A percentile compares a stretch with the other conserved stretches of the same genome.
Conservation (phyloP, 2,329 filamentous ascomycete genomes). For the Huntiella omanensis region DNA sequence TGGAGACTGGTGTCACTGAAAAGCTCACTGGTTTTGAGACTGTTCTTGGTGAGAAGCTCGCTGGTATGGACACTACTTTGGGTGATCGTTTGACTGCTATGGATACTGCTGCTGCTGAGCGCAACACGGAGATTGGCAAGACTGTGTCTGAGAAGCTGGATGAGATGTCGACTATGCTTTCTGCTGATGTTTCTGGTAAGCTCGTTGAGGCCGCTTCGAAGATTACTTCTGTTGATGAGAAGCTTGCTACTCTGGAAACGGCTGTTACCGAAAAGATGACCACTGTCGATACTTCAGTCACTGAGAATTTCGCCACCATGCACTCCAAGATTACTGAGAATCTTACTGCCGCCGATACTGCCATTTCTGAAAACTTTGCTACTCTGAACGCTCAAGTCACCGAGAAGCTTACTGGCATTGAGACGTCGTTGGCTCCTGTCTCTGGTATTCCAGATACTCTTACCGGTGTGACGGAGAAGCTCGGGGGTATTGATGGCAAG, state of each 20-base stretch:
- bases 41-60: conserved; percentile 7
- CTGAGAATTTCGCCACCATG: conserved; percentile 10
- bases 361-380: conserved; percentile 11
- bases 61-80: conserved; percentile 5
- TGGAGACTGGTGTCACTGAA: conserved; percentile 6
- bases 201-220: conserved; percentile 4
- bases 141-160: conserved; percentile 4
- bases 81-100: conserved; percentile 4
- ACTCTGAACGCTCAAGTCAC: conserved; percentile 10
- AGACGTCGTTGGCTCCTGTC: conserved; percentile 4
- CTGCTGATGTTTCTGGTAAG: conserved; percentile 3
- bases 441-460: neutral
- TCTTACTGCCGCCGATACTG: conserved; percentile 7
- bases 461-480: conserved; percentile 4
- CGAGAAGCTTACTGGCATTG: conserved; percentile 4
- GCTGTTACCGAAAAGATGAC: conserved; percentile 6
- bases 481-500: conserved; percentile 2
- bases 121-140: conserved; percentile 5
- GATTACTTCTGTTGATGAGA: conserved; percentile 6
- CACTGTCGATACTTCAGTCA: conserved; percentile 8
- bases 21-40: conserved; percentile 8
- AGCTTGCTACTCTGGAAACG: conserved; percentile 8
- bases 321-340: conserved; percentile 9
- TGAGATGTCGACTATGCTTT: conserved; percentile 4
- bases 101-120: conserved; percentile 1